These are phyloP conservation scores for Liriodendron chinense DNA, from an alignment of 164 flowering plant species.

Conservation along the genomic window DNA sequence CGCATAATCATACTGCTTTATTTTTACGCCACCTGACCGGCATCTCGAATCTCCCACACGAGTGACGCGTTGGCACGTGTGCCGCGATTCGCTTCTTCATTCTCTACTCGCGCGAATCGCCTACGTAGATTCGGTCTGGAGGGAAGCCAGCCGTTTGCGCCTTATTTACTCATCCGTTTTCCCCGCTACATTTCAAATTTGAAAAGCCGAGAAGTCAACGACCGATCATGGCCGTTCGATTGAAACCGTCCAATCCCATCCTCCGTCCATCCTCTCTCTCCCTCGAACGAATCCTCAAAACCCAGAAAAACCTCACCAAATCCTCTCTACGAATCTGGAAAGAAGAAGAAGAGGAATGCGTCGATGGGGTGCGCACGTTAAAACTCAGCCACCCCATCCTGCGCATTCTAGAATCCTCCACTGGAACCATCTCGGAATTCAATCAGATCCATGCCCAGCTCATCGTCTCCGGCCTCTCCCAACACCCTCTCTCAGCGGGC, in stretches of 20 bases:
- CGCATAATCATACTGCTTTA: too few species aligned
- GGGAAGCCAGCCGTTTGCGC: too few species aligned
- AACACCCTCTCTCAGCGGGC: conserved; percentile 43
- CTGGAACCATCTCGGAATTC: conserved; percentile 19
- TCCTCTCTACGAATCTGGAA: conserved; percentile 37
- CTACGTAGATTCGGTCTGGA: too few species aligned
- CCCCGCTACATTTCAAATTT: background rate
- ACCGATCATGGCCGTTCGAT: conserved; percentile 20
- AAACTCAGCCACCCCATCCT: conserved; percentile 43
- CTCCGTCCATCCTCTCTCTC: conserved; percentile 14
- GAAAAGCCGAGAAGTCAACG: background rate
- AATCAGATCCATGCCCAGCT: conserved; percentile 55
- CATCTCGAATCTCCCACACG: too few species aligned
- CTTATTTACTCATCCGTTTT: too few species aligned
- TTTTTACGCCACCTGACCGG: too few species aligned
- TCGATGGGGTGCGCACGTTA: conserved; percentile 5
- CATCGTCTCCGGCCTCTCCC: conserved; percentile 43
- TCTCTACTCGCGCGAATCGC: too few species aligned
- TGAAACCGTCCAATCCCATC: conserved; percentile 1
- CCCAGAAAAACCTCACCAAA: conserved; percentile 35
- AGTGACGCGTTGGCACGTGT: too few species aligned
- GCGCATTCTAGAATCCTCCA: conserved; percentile 43
- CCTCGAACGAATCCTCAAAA: conserved; percentile 37
- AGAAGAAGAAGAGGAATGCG: conserved; percentile 8
- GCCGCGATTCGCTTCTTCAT: too few species aligned